Percentiles rank a stretch among this genome's conserved stretches.
These are phyloP conservation scores for Rhizomucor miehei DNA, from an alignment of 371 early-diverging fungal genomes.

Conservation along the genomic window DNA sequence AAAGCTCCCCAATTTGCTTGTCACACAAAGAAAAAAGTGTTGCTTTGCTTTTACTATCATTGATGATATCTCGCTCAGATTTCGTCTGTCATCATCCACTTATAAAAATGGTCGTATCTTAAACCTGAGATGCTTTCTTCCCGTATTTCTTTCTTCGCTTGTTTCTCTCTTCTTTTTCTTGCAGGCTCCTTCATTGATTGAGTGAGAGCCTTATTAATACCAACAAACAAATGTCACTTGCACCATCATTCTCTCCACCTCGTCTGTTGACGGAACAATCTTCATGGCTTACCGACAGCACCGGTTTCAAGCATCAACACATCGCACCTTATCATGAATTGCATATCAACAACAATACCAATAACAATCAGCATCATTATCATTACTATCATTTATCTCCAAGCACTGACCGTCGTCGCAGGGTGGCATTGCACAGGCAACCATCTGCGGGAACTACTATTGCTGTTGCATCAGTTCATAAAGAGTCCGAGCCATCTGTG, in stretches of 20 bases:
- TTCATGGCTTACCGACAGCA: no score
- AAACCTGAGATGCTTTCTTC: not conserved
- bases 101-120: not conserved
- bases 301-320: conserved; percentile 4
- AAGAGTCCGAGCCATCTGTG: not conserved
- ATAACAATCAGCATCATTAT: not conserved
- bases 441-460: no score
- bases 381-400: conserved; percentile 4
- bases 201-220: not conserved
- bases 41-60: no score
- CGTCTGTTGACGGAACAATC: not conserved
- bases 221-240: conserved; percentile 2
- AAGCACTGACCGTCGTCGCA: conserved; percentile 5
- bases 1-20: no score
- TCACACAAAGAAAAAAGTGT: no score
- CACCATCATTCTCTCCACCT: conserved; percentile 12
- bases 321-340: not conserved
- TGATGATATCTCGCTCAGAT: no score
- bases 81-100: not conserved
- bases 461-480: not conserved
- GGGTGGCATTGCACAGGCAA: conserved; percentile 6
- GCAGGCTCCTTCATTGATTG: no score
- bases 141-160: not conserved
- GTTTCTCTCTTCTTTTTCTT: not conserved
- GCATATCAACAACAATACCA: conserved; percentile 3